These are phyloP conservation scores for Mortierella sp. DNA, from an alignment of 371 early-diverging fungal species.

Conservation along the genomic window DNA sequence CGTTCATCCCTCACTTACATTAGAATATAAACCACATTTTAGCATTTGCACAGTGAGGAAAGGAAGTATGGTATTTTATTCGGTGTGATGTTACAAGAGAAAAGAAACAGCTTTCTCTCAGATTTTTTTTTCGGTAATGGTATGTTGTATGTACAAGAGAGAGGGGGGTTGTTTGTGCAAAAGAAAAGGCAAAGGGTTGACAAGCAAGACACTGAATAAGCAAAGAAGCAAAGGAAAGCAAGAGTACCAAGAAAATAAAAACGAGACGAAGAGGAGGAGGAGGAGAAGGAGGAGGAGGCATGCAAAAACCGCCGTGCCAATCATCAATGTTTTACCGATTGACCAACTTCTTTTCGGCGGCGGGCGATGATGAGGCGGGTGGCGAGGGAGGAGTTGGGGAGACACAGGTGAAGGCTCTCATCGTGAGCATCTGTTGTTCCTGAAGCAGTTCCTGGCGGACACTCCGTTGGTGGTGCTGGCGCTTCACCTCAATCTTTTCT, in stretches of 20 bases:
- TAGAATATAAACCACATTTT: background rate
- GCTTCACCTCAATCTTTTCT: slow-evolving; percentile 51
- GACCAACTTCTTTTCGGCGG: slow-evolving; percentile 8
- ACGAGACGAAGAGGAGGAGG: background rate
- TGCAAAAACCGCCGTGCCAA: background rate
- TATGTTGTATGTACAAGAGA: slow-evolving; percentile 2
- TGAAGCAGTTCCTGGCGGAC: slow-evolving; percentile 45
- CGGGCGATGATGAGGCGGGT: background rate
- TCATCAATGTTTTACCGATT: background rate
- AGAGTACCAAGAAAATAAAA: background rate
- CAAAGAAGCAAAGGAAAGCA: background rate
- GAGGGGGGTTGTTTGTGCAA: background rate
- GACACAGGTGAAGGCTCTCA: slow-evolving; percentile 25
- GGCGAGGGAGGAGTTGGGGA: slow-evolving; percentile 18
- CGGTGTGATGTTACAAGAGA: background rate
- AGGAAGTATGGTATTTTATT: background rate
- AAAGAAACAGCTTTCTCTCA: background rate
- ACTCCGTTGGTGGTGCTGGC: slow-evolving; percentile 33
- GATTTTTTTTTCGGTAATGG: background rate
- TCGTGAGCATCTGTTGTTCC: slow-evolving; percentile 42
- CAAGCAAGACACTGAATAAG: background rate
- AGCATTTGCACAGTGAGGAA: background rate
- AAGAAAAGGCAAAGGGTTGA: background rate
- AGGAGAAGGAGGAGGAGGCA: background rate
- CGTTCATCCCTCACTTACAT: background rate